Evolutionary conservation across 306 rosid species (phyloP).

Genomic region (Pterocarpus macrocarpus): DNA sequence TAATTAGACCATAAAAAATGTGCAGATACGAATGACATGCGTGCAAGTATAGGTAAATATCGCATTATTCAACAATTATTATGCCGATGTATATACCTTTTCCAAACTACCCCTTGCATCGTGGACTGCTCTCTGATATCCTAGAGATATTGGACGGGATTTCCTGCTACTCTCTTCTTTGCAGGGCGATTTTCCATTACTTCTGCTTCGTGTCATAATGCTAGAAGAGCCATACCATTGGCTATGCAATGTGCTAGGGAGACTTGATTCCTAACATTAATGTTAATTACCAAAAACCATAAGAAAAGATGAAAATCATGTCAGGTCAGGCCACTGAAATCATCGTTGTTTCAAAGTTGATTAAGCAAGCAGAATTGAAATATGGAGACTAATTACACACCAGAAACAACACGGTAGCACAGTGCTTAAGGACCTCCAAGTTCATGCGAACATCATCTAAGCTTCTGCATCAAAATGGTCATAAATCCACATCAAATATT

Average conservation of each 20-base stretch:
- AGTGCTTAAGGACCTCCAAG: constrained; percentile 91
- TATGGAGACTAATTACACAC: constrained; percentile 48
- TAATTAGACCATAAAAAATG: too few species aligned
- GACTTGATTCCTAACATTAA: constrained; percentile 76
- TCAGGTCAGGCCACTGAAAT: constrained; percentile 18
- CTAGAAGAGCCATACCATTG: constrained; percentile 63
- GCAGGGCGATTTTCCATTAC: constrained; percentile 68
- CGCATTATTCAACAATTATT: too few species aligned
- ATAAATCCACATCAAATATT: neutral
- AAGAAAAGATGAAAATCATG: neutral
- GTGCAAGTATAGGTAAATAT: too few species aligned
- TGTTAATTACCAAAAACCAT: constrained; percentile 14
- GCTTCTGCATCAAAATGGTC: constrained; percentile 64
- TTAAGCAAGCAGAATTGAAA: neutral
- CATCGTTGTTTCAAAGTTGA: constrained; percentile 4
- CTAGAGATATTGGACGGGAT: constrained; percentile 67
- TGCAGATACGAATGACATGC: too few species aligned
- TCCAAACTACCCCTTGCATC: constrained; percentile 73
- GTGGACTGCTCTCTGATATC: constrained; percentile 77
- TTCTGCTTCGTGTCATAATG: constrained; percentile 75
- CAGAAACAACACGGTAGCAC: constrained; percentile 95
- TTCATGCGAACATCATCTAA: constrained; percentile 99
- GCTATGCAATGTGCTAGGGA: constrained; percentile 66
- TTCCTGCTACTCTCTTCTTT: constrained; percentile 69
- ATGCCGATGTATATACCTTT: constrained; percentile 59